Evolutionary conservation across 441 rosid genomes (phyloP).

Genomic region (Cnidoscolus chayamansa): DNA sequence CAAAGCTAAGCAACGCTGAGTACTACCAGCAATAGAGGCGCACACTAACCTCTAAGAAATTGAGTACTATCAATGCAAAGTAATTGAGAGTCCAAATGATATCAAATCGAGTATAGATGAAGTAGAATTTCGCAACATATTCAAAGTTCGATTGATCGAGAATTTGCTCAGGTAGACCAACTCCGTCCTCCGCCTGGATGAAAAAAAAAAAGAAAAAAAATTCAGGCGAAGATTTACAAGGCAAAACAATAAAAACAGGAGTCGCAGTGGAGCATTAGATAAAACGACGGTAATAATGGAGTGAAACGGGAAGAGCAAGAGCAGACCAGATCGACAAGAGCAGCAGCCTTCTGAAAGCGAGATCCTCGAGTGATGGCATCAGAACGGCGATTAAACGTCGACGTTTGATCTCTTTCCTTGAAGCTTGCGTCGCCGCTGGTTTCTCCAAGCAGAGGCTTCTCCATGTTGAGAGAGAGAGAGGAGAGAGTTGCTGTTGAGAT

Average conservation of each 20-base stretch:
- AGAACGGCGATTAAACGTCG: conserved; percentile 47
- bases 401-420: conserved; percentile 24
- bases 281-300: neutral
- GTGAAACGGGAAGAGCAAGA: neutral
- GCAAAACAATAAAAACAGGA: neutral
- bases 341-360: conserved; percentile 81
- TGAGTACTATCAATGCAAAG: conserved; percentile 67
- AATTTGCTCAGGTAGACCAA: conserved; percentile 86
- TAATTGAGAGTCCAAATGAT: conserved; percentile 83
- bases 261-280: neutral
- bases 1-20: too few species aligned
- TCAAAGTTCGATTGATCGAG: conserved; percentile 71
- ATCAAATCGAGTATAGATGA: conserved; percentile 55
- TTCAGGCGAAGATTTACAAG: too few species aligned
- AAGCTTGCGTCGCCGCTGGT: conserved; percentile 26
- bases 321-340: conserved; percentile 90
- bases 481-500: too few species aligned
- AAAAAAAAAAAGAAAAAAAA: conserved; percentile 1
- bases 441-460: conserved; percentile 55
- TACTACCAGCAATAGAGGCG: neutral
- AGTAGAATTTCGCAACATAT: conserved; percentile 59
- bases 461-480: conserved; percentile 31
- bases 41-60: conserved; percentile 77
- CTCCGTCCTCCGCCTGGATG: conserved; percentile 87
- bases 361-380: conserved; percentile 81